phyloP scores from a whole-genome alignment of 768 basidiomycete species.

The Cubamyces sp. region DNA sequence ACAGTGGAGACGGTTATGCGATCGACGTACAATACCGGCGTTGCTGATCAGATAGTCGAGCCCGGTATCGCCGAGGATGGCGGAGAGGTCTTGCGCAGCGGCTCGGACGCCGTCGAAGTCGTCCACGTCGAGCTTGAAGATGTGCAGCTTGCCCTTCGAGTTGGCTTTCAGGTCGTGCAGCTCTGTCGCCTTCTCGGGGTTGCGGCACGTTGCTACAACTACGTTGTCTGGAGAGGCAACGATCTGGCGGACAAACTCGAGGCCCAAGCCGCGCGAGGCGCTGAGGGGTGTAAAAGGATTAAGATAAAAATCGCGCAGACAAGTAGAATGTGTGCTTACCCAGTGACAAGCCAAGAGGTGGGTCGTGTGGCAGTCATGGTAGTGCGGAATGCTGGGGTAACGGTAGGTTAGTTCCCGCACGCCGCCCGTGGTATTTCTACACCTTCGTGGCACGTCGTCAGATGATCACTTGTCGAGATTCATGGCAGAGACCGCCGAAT shows the following conservation, averaged over 20 bases:
- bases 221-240: conserved; percentile 27
- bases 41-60: conserved; percentile 47
- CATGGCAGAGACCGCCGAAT: too few relatives aligned
- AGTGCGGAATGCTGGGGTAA: too few relatives aligned
- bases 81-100: conserved; percentile 31
- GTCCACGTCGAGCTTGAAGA: conserved; percentile 39
- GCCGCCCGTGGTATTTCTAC: too few relatives aligned
- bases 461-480: too few relatives aligned
- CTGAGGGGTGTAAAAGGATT: background rate
- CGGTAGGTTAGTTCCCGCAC: too few relatives aligned
- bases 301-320: too few relatives aligned
- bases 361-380: too few relatives aligned
- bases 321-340: too few relatives aligned
- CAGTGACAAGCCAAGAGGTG: too few relatives aligned
- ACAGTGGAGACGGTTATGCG: background rate
- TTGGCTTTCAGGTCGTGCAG: conserved; percentile 29
- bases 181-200: conserved; percentile 28
- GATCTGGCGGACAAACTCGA: conserved; percentile 34
- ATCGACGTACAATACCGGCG: conserved; percentile 39
- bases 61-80: conserved; percentile 34
- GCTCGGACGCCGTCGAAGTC: conserved; percentile 33
- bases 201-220: conserved; percentile 39
- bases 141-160: conserved; percentile 37
- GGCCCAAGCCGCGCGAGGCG: conserved; percentile 33
- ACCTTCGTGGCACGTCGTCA: too few relatives aligned